phyloP scores from a whole-genome alignment of 192 early-diverging fungal species.

The Rhizophlyctis rosea region DNA sequence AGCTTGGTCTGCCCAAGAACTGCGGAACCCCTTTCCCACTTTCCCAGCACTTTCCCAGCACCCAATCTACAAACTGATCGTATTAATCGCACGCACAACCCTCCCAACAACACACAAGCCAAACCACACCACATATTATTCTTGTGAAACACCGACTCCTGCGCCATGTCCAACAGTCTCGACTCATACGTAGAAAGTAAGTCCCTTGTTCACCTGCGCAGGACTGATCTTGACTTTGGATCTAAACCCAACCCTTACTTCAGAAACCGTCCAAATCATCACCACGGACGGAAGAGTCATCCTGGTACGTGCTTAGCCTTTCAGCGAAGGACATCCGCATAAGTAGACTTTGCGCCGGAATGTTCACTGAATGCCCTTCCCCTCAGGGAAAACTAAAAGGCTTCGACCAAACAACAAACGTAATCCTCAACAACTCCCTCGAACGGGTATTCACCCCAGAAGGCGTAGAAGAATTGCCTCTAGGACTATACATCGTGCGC shows the following conservation, averaged over 20 bases:
- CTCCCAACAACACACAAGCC: too few relatives aligned
- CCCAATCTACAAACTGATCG: too few relatives aligned
- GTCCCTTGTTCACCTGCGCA: neutral
- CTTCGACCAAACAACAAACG: constrained; percentile 52
- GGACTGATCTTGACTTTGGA: neutral
- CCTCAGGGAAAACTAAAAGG: constrained; percentile 53
- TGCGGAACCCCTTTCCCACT: too few relatives aligned
- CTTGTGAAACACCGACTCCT: too few relatives aligned
- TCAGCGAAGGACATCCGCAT: neutral
- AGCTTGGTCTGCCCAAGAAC: too few relatives aligned
- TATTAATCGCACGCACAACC: too few relatives aligned
- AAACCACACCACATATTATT: too few relatives aligned
- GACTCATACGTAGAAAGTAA: neutral
- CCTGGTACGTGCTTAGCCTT: neutral
- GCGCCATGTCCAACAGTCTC: neutral
- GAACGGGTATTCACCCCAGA: constrained; percentile 53
- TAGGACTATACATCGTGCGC: constrained; percentile 54
- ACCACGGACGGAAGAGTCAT: neutral
- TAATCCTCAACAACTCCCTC: constrained; percentile 47
- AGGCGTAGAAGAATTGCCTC: constrained; percentile 44
- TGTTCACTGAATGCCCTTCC: neutral
- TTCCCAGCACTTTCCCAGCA: too few relatives aligned
- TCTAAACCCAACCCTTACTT: neutral
- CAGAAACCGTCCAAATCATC: neutral
- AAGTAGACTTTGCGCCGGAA: neutral